Conservation (phyloP, 2,329 filamentous ascomycete species). For the Cyphellophora europaea region DNA sequence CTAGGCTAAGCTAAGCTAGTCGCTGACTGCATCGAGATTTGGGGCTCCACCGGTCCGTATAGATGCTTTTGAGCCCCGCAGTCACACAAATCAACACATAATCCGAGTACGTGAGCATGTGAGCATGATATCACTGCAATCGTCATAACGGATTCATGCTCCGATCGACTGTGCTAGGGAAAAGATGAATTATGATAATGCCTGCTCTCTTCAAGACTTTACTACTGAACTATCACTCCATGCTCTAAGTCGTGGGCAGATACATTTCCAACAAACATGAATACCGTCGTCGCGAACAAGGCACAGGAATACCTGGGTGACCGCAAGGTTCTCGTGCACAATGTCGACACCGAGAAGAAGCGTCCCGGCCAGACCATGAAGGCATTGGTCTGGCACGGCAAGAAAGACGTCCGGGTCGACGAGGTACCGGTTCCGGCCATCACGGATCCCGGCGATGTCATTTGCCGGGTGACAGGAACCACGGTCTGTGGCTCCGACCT, state of each 20-base stretch:
- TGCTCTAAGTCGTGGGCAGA: background rate
- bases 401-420: conserved; percentile 47
- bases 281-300: conserved; percentile 4
- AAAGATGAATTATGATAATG: conserved; percentile 1
- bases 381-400: conserved; percentile 47
- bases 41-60: background rate
- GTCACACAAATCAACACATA: background rate
- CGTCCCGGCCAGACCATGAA: conserved; percentile 31
- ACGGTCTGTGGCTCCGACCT: conserved; percentile 8
- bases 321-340: conserved; percentile 1
- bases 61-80: background rate
- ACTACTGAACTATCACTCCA: background rate
- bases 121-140: conserved; percentile 1
- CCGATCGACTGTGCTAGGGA: conserved; percentile 1
- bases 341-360: conserved; percentile 1
- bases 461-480: conserved; percentile 41
- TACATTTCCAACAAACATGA: conserved; percentile 1
- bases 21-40: background rate
- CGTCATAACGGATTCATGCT: conserved; percentile 1
- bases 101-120: background rate
- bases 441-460: conserved; percentile 39
- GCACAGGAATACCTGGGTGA: conserved; percentile 2
- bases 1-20: no score
- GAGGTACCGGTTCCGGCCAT: conserved; percentile 37
- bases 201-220: background rate